A percentile compares a stretch with the other conserved stretches of the same genome.
Conservation (phyloP, 768 basidiomycete genomes). For the Termitomyces sp. region DNA sequence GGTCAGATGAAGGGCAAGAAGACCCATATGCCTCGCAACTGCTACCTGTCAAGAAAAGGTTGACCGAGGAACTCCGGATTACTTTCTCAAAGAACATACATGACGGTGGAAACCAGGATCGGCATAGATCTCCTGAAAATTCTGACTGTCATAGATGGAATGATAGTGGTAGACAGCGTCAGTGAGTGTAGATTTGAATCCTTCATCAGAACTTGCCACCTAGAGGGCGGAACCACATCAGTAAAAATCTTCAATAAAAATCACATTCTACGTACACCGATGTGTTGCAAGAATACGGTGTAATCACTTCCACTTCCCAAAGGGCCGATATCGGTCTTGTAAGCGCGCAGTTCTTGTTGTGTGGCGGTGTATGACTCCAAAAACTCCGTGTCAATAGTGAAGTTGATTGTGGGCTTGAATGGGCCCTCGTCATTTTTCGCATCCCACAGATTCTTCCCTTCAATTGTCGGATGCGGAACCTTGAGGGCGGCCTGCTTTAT, state of each 20-base stretch:
- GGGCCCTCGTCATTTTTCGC: slow-evolving; percentile 58
- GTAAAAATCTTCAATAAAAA: background rate
- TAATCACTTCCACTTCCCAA: slow-evolving; percentile 90
- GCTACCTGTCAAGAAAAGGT: slow-evolving; percentile 37
- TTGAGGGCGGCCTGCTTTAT: slow-evolving; percentile 62
- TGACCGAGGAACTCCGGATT: background rate
- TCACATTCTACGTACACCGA: slow-evolving; percentile 31
- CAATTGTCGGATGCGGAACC: slow-evolving; percentile 66
- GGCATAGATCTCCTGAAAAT: slow-evolving; percentile 70
- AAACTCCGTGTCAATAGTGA: slow-evolving; percentile 36
- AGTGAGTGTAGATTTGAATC: slow-evolving; percentile 32
- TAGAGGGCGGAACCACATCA: slow-evolving; percentile 4
- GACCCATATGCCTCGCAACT: slow-evolving; percentile 61
- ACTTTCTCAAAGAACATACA: slow-evolving; percentile 28
- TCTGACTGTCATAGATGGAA: slow-evolving; percentile 66
- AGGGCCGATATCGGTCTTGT: slow-evolving; percentile 42
- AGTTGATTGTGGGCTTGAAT: slow-evolving; percentile 23
- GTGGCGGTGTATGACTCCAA: slow-evolving; percentile 31
- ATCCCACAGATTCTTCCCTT: slow-evolving; percentile 72
- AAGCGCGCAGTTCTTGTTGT: slow-evolving; percentile 23
- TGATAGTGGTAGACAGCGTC: slow-evolving; percentile 76
- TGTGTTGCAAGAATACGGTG: slow-evolving; percentile 83
- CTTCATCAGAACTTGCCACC: slow-evolving; percentile 40
- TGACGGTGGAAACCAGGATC: slow-evolving; percentile 76
- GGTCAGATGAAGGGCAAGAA: slow-evolving; percentile 54